Evolutionary conservation across 1,284 basidiomycete genomes (phyloP), one percentile per base, ranked within the genome.

Genomic region (Ceratobasidium sp.): DNA sequence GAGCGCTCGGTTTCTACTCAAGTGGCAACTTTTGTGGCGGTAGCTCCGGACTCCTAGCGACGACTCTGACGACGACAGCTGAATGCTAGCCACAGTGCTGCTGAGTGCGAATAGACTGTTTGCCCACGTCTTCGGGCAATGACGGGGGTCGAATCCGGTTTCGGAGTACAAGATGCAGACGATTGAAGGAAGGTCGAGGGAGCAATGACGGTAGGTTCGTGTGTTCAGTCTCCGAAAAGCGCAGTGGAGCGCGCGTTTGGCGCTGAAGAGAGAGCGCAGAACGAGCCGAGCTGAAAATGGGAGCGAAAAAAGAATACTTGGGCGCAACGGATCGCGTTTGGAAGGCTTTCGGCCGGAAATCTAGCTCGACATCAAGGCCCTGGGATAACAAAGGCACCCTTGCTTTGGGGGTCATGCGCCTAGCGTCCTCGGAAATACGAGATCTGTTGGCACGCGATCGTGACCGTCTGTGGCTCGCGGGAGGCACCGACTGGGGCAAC

Each of bases 61-160:
- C 42, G 3, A 21, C 53, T 36, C 42, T 23, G 21, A 69, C 25
- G 42, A 36, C 33, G 18, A 42, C 44, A 54, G 16, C n/a, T 23
- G 6, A n/a, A 71, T 40, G 33, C 33, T 30, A 28, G 46, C 42
- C 54, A 11, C 7, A 18, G 28, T 61, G 44, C 9, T 59, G 56
- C 67, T 71, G 67, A 71, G 67, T 71, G 58, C 67, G 58, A 71
- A 71, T 33, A 33, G 42, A 40, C 58, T 46, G 67, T 51, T 44
- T 71, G 64, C 53, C 56, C 30, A 38, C 46, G 67, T 44, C 67
- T 71, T 60, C 67, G 58, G 54, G 42, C 21, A 25, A 58, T 59
- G 42, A 56, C 67, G 64, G 67, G 67, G 67, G 67, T 71, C 53
- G 67, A 71, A 71, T 61, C 59, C 28, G 59, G 48, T 71, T 60